A percentile compares a stretch with the other conserved stretches of the same genome.
Evolutionary conservation across 345 rosid species (phyloP).

Genomic region (Isatis tinctoria): DNA sequence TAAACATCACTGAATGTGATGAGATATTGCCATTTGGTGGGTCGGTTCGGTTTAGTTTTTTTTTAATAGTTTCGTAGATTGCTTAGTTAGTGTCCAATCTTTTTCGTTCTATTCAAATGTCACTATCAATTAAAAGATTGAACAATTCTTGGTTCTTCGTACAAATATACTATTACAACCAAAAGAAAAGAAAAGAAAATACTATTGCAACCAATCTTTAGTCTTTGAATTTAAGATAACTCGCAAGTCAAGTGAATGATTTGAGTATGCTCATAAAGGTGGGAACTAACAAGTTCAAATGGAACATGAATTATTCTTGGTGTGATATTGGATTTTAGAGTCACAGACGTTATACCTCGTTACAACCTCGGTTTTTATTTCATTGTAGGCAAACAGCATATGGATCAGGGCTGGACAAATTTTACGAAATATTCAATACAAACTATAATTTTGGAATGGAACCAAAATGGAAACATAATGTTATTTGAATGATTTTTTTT

Average conservation of each 20-base stretch:
- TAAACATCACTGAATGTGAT: neutral
- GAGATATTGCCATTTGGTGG: neutral
- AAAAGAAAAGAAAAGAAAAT: neutral
- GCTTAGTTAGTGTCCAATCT: slow-evolving; percentile 28
- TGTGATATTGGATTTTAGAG: too few relatives aligned
- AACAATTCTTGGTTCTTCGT: neutral
- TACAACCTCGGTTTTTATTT: too few relatives aligned
- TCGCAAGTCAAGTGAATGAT: neutral
- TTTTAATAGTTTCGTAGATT: neutral
- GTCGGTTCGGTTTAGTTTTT: slow-evolving; percentile 1
- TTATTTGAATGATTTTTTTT: too few relatives aligned
- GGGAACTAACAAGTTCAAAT: too few relatives aligned
- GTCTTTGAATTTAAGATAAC: slow-evolving; percentile 1
- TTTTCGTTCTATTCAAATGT: slow-evolving; percentile 28
- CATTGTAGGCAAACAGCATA: too few relatives aligned
- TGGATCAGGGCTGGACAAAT: too few relatives aligned
- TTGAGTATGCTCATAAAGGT: neutral
- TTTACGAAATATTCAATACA: too few relatives aligned
- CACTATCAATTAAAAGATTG: slow-evolving; percentile 3
- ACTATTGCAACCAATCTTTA: neutral
- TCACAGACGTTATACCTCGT: too few relatives aligned
- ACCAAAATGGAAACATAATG: too few relatives aligned
- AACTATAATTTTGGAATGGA: too few relatives aligned
- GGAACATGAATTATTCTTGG: too few relatives aligned
- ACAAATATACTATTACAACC: neutral